Percentiles rank a stretch among this genome's conserved stretches.
phyloP scores from a whole-genome alignment of 202 grass and related monocot genomes.

The Zoysia matrella region DNA sequence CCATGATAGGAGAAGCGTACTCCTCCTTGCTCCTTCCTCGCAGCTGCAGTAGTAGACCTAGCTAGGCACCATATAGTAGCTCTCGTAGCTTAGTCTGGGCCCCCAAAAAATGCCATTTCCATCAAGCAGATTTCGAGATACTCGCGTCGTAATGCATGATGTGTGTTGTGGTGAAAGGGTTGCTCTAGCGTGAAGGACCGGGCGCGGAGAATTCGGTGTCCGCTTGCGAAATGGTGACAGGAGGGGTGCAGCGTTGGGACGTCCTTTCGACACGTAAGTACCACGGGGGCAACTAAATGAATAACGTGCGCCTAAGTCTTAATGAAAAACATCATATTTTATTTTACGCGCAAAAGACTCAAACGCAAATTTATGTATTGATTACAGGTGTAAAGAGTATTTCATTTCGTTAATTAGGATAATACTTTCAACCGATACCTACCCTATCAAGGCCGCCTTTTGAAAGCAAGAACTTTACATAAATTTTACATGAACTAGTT shows the following conservation, averaged over 20 bases:
- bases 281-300: background rate
- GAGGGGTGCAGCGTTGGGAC: background rate
- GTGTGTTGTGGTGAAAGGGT: conserved; percentile 3
- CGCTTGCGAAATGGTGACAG: background rate
- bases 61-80: background rate
- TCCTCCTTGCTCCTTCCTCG: too few species aligned
- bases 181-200: background rate
- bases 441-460: too few species aligned
- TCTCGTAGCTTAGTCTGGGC: conserved; percentile 35
- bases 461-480: too few species aligned
- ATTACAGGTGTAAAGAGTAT: too few species aligned
- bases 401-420: too few species aligned
- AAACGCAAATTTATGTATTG: too few species aligned
- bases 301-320: background rate
- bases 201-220: background rate
- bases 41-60: conserved; percentile 25
- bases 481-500: too few species aligned
- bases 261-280: background rate
- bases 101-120: conserved; percentile 23
- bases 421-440: too few species aligned
- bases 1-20: background rate
- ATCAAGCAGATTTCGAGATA: conserved; percentile 42
- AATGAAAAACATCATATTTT: too few species aligned
- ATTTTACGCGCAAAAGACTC: too few species aligned
- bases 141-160: background rate